Percentiles rank a stretch among this genome's conserved stretches.
Evolutionary conservation across 2,329 filamentous ascomycete species (phyloP).

Genomic region (Colletotrichum tanaceti): DNA sequence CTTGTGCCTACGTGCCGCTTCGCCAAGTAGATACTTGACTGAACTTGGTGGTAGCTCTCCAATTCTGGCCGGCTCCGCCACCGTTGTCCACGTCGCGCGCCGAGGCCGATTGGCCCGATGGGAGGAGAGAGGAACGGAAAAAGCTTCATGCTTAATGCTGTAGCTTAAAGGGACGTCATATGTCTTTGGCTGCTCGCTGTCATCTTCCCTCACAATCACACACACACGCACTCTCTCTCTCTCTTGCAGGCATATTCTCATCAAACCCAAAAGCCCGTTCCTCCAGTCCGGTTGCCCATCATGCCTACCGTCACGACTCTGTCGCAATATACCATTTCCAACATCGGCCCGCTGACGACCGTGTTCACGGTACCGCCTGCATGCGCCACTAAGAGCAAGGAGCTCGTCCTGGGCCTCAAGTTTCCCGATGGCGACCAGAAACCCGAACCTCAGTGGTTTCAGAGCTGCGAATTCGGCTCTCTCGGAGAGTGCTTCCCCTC

Average conservation of each 20-base stretch:
- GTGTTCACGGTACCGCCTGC: constrained; percentile 37
- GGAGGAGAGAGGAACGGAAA: too few species aligned
- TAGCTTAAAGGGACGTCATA: neutral
- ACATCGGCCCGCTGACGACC: constrained; percentile 42
- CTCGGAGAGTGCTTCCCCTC: constrained; percentile 43
- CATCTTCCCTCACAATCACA: too few species aligned
- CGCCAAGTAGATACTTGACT: neutral
- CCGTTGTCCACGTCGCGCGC: neutral
- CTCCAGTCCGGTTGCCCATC: neutral
- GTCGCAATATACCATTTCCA: constrained; percentile 6
- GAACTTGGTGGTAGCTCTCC: neutral
- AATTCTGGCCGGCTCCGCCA: neutral
- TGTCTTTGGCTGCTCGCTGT: too few species aligned
- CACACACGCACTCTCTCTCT: neutral
- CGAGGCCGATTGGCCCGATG: too few species aligned
- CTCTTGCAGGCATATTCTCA: too few species aligned
- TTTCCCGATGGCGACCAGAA: too few species aligned
- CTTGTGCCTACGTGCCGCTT: neutral
- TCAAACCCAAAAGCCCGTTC: neutral
- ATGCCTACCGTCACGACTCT: constrained; percentile 23
- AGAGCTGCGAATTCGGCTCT: constrained; percentile 22
- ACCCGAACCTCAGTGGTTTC: neutral
- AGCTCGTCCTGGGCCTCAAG: too few species aligned
- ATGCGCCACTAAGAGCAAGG: constrained; percentile 27
- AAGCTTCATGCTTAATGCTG: neutral